Evolutionary conservation across 2,329 filamentous ascomycete species (phyloP), one percentile per base, ranked within the genome.

Genomic region (Fusarium luffae): DNA sequence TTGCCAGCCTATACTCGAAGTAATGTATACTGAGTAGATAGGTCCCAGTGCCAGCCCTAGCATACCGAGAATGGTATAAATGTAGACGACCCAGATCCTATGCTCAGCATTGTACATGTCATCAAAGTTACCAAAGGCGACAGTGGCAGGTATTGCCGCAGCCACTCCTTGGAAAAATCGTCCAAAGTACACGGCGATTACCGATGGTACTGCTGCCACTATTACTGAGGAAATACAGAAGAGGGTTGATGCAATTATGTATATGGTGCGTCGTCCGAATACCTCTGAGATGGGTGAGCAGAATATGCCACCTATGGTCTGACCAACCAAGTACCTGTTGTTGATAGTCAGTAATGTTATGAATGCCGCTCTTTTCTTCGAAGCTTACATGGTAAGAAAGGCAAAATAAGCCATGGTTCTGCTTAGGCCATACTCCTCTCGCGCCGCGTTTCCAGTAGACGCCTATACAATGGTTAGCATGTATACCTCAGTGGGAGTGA

Each of bases 61-160:
- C 60, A 63, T 63, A 27, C 60, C 59, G 0, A 63, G 59, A 11
- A 56, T 49, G 5, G 60, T 63, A 27, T 63, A 63, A 0, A 49
- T 4, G 3, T 63, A 63, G 13, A 63, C 59, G 3, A 63, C 60
- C 60, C 59, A 63, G 10, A 63, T 63, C 3, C 60, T 56, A 12
- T 63, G 48, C 8, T 41, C 54, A 21, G 54, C 47, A 41, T 58
- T 54, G 21, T 58, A 58, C 54, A 58, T 54, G 10, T 58, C 54
- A n/a, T 58, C 54, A 34, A 58, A 58, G 19, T 52, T 58, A 1
- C 54, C 54, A 34, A 58, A 58, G 12, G 54, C 54, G 1, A 58
- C 54, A 43, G 54, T 58, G 7, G 54, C 54, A 27, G 54, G 54
- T 13, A 58, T 58, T 21, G 54, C 54, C 6, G 54, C 54, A 18